Conservation (phyloP, 2,329 filamentous ascomycete genomes). For the Juglanconis juglandina region DNA sequence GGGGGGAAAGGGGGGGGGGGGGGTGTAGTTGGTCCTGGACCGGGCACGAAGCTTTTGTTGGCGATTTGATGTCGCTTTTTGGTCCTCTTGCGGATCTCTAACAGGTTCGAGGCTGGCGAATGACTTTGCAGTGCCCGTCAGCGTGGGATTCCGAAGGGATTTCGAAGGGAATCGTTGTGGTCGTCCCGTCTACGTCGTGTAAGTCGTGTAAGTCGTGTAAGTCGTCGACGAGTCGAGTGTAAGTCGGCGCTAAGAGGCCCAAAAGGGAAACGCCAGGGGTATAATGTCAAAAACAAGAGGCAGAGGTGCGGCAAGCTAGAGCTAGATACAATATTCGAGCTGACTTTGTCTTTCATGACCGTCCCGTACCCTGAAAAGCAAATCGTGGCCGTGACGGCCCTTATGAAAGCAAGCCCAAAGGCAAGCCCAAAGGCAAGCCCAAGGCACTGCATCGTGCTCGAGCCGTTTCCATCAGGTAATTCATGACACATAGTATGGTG, state of each 20-base stretch:
- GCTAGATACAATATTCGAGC: too few relatives aligned
- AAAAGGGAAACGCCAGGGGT: slow-evolving; percentile 1
- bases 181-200: neutral
- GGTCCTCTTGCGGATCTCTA: too few relatives aligned
- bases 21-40: too few relatives aligned
- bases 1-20: too few relatives aligned
- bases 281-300: neutral
- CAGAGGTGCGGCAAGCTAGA: too few relatives aligned
- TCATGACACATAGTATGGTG: slow-evolving; percentile 23
- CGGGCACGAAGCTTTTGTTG: too few relatives aligned
- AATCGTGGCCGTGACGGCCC: slow-evolving; percentile 19
- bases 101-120: too few relatives aligned
- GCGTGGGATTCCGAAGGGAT: too few relatives aligned
- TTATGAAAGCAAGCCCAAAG: slow-evolving; percentile 12
- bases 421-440: neutral
- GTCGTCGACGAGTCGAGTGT: neutral
- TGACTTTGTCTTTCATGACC: too few relatives aligned
- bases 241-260: neutral
- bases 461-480: slow-evolving; percentile 24
- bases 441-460: neutral
- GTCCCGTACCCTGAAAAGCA: neutral
- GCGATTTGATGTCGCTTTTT: too few relatives aligned
- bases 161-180: neutral
- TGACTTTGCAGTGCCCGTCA: too few relatives aligned
- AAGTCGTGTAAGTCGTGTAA: slow-evolving; percentile 4